Conservation (phyloP, 345 rosid species). For the Rhodamnia argentea region DNA sequence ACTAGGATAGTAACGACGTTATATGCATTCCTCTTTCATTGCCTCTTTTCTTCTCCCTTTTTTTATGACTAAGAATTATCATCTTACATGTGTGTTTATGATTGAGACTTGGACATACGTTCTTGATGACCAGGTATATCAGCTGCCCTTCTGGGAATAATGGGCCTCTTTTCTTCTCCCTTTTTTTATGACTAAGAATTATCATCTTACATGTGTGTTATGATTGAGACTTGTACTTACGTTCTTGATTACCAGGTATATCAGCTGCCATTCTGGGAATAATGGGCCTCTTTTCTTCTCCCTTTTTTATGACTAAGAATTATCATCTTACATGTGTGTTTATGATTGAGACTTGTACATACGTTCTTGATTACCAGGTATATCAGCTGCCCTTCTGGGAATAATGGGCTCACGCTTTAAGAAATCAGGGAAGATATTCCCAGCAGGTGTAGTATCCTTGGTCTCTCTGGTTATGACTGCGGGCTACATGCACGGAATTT, state of each 20-base stretch:
- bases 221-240: neutral
- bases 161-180: slow-evolving; percentile 25
- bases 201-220: neutral
- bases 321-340: neutral
- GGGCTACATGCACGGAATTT: slow-evolving; percentile 71
- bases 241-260: slow-evolving; percentile 30
- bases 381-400: slow-evolving; percentile 54
- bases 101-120: neutral
- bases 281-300: slow-evolving; percentile 43
- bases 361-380: slow-evolving; percentile 24
- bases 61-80: neutral
- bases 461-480: slow-evolving; percentile 76
- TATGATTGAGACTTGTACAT: neutral
- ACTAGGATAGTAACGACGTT: neutral
- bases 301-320: neutral
- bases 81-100: neutral
- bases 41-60: neutral
- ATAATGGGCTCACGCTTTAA: slow-evolving; percentile 84
- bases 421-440: slow-evolving; percentile 66
- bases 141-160: slow-evolving; percentile 55
- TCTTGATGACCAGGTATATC: slow-evolving; percentile 43
- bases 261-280: slow-evolving; percentile 59
- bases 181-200: neutral
- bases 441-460: slow-evolving; percentile 81
- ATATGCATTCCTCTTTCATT: neutral